These are phyloP conservation scores for Inga laurina DNA, from an alignment of 306 rosid species.

Conservation along the genomic window DNA sequence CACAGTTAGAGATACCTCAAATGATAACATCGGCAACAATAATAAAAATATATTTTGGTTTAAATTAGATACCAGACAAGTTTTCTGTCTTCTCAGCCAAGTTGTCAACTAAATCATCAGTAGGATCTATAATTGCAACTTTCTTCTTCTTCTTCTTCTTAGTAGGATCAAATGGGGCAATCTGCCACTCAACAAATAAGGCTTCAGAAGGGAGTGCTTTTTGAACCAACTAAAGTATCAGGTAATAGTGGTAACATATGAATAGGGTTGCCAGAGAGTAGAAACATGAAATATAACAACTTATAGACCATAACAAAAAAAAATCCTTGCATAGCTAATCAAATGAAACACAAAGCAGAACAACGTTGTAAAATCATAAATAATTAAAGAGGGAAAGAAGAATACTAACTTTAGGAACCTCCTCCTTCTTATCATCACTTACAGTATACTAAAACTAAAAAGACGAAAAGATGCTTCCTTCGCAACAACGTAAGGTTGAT, in stretches of 20 bases:
- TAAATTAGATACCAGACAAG: slow-evolving; percentile 55
- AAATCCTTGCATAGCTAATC: too few relatives aligned
- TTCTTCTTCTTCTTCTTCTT: slow-evolving; percentile 87
- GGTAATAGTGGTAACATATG: neutral
- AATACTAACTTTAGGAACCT: too few relatives aligned
- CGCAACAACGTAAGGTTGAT: too few relatives aligned
- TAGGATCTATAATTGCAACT: slow-evolving; percentile 40
- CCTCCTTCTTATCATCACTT: too few relatives aligned
- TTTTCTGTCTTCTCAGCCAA: slow-evolving; percentile 85
- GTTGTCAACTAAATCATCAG: slow-evolving; percentile 74
- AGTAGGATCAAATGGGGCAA: slow-evolving; percentile 88
- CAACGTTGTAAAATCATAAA: too few relatives aligned
- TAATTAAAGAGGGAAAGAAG: too few relatives aligned
- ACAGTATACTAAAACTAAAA: too few relatives aligned
- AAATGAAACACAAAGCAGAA: too few relatives aligned
- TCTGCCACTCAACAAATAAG: slow-evolving; percentile 44
- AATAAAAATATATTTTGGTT: neutral
- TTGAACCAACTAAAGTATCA: slow-evolving; percentile 11
- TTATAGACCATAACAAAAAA: too few relatives aligned
- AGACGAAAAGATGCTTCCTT: too few relatives aligned
- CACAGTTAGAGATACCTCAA: slow-evolving; percentile 13
- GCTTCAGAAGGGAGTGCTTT: slow-evolving; percentile 2
- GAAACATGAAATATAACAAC: too few relatives aligned
- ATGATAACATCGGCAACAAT: slow-evolving; percentile 4
- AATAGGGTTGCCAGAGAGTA: neutral